Base-by-base conservation (phyloP, 495 filamentous ascomycete genomes). In the Thermothielavioides terrestris region DNA sequence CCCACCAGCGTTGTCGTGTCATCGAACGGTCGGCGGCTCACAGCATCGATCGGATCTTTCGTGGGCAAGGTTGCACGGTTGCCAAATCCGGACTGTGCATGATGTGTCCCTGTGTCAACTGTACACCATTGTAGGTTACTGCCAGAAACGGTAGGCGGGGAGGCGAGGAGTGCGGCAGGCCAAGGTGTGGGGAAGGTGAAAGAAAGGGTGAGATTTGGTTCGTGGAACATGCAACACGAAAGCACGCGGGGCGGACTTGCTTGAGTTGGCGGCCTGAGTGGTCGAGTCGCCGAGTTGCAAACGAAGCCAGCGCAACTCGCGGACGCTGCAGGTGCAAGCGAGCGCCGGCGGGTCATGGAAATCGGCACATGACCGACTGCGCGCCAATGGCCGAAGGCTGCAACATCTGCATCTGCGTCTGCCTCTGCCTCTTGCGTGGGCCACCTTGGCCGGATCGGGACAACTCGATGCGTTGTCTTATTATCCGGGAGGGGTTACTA, bases 151-250 rank as follows among this genome's bases (percentile, higher is more conserved):
- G 17, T 6, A 28, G 23, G 39, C 11, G 15, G 35, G 22, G 31
- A n/a, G 31, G 31, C 10, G 11, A 34, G 35, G 22, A 14, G 11
- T 9, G 31, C 10, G 11, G n/a, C 31, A 30, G 28, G 20, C 42
- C 42, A 45, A 45, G 42, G 42, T 45, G 42, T 45, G 42, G 42
- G 42, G 42, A 25, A 45, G 42, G 42, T 45, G 42, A 45, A n/a
- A 11, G 30, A n/a, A n/a, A n/a, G n/a, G n/a, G n/a, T n/a, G n/a
- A n/a, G n/a, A n/a, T n/a, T n/a, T n/a, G 30, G 37, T 30, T 35
- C 17, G 42, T 35, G 42, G 34, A 17, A 25, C 42, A 25, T 12
- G n/a, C n/a, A n/a, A n/a, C n/a, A n/a, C n/a, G n/a, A n/a, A n/a
- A n/a, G n/a, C n/a, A n/a, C n/a, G n/a, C n/a, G n/a, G n/a, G n/a